Base-by-base conservation (phyloP, 495 filamentous ascomycete genomes). In the Hypoxylon trugodes region DNA sequence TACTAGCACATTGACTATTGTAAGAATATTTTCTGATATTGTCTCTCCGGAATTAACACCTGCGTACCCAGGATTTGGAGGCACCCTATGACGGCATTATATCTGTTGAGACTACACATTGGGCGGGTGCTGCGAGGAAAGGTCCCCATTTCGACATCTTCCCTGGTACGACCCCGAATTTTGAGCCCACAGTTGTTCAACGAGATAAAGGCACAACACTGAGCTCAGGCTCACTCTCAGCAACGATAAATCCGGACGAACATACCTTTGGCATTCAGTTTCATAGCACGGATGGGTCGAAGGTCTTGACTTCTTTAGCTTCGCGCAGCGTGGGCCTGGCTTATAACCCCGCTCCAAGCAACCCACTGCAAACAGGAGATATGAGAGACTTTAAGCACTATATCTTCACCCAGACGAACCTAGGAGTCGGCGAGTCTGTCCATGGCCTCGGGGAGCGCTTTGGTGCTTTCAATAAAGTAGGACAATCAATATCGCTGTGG, bases 401-500 rank as follows among this genome's bases (percentile, higher is more conserved):
- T 68, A 85, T 88, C 62, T 85, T 89, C 56, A 84, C 83, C 1
- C 85, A 81, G 47, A 82, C 86, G 1, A 85, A 86, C 25, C 77
- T 90, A 0, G 76, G 80, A 1, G 86, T 90, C 3, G 84, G 87
- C 15, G 89, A 91, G 72, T 82, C 84, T 2, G 76, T 92, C 7
- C 87, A 88, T 70, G 87, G 89, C 0, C 81, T 90, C 0, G 89
- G 88, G 1, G 87, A 90, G 68, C 79, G 88, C 12, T 92, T 92
- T 58, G 88, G 88, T 0, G 81, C 85, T 1, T 87, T 89, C 52
- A 86, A 86, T 61, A 89, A 89, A 69, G 86, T 89, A 26, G 88
- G 88, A 6, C 87, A 90, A 70, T 79, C 76, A 3, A 77, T 92
- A 2, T 80, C 82, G 48, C 81, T 91, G 15, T 90, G 87, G 86